Evolutionary conservation across 352 stramenopile genomes (phyloP).

Genomic region (Globisporangium middletonii): DNA sequence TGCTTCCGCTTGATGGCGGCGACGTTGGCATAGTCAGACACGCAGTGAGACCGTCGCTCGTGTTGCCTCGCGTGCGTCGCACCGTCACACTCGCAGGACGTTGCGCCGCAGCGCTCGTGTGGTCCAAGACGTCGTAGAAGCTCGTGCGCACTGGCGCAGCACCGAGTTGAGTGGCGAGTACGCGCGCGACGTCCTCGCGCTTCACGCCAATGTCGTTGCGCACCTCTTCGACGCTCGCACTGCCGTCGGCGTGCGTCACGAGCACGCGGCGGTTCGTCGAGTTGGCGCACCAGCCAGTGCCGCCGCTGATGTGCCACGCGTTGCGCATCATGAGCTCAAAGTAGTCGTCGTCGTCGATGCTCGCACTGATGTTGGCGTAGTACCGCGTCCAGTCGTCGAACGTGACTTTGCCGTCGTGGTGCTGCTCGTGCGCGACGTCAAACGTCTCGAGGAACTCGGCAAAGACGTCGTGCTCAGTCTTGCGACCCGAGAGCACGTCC

Average conservation of each 20-base stretch:
- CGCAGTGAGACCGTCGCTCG: slow-evolving; percentile 41
- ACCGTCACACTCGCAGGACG: slow-evolving; percentile 17
- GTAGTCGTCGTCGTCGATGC: slow-evolving; percentile 87
- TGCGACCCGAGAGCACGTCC: slow-evolving; percentile 70
- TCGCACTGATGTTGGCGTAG: slow-evolving; percentile 87
- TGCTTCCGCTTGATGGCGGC: no score
- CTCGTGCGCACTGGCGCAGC: slow-evolving; percentile 16
- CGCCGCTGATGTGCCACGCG: slow-evolving; percentile 57
- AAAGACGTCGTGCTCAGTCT: slow-evolving; percentile 75
- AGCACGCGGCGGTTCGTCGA: slow-evolving; percentile 57
- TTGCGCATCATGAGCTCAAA: slow-evolving; percentile 92
- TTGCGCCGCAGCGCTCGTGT: slow-evolving; percentile 22
- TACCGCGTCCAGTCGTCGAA: slow-evolving; percentile 76
- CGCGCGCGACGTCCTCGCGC: slow-evolving; percentile 20
- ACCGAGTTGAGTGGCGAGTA: slow-evolving; percentile 25
- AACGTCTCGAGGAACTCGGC: slow-evolving; percentile 83
- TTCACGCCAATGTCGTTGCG: slow-evolving; percentile 36
- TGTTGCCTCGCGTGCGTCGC: slow-evolving; percentile 36
- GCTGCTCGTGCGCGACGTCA: slow-evolving; percentile 33
- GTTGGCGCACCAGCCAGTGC: slow-evolving; percentile 46
- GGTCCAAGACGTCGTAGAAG: slow-evolving; percentile 57
- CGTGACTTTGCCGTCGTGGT: slow-evolving; percentile 49
- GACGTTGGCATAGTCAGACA: slow-evolving; percentile 29
- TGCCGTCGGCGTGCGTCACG: slow-evolving; percentile 47
- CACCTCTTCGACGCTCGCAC: slow-evolving; percentile 31